Evolutionary conservation across 2,329 filamentous ascomycete genomes (phyloP).

Genomic region (Calonectria henricotiae): DNA sequence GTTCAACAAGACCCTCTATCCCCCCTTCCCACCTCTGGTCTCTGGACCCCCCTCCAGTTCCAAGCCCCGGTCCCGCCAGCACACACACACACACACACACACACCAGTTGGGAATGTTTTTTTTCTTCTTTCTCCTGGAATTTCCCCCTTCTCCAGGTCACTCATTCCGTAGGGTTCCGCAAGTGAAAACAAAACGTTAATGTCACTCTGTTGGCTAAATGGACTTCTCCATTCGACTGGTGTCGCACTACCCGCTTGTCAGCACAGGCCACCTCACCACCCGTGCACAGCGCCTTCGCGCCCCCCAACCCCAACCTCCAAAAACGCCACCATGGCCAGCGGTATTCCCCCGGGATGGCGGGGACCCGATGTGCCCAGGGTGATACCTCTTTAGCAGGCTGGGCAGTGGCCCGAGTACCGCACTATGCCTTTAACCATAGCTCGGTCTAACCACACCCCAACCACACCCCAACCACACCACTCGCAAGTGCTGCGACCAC

Average conservation of each 20-base stretch:
- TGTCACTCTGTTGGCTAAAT: conserved; percentile 15
- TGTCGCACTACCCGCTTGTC: conserved; percentile 31
- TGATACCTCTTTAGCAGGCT: conserved; percentile 25
- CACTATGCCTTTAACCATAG: conserved; percentile 42
- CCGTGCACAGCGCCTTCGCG: conserved; percentile 20
- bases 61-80: conserved; percentile 28
- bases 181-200: neutral
- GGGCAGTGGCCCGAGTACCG: conserved; percentile 2
- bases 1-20: conserved; percentile 29
- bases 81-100: conserved; percentile 14
- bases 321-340: conserved; percentile 32
- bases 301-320: conserved; percentile 35
- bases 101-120: neutral
- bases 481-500: conserved; percentile 48
- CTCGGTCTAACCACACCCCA: conserved; percentile 40
- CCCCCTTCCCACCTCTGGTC: neutral
- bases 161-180: neutral
- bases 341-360: conserved; percentile 31
- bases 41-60: conserved; percentile 30
- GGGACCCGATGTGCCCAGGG: conserved; percentile 14
- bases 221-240: conserved; percentile 1
- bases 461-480: conserved; percentile 46
- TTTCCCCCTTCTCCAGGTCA: neutral
- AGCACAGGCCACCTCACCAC: conserved; percentile 37
- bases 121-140: neutral